These are phyloP conservation scores for Cercospora zeina DNA, from an alignment of 2,329 filamentous ascomycete species.

Conservation along the genomic window DNA sequence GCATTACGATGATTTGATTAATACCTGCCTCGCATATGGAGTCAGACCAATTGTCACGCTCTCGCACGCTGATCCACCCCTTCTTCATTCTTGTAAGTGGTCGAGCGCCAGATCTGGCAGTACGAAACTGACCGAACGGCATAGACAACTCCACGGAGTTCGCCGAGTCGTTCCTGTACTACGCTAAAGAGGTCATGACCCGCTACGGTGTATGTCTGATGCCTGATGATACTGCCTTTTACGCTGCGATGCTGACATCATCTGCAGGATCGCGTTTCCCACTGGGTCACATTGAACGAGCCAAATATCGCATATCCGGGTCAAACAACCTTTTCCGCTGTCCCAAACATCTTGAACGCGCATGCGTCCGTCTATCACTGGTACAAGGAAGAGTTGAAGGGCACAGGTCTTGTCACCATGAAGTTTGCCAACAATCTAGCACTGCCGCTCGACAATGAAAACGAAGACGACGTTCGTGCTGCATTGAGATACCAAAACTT, in stretches of 20 bases:
- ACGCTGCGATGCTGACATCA: not conserved
- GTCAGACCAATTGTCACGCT: constrained; percentile 51
- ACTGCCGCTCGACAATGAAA: constrained; percentile 42
- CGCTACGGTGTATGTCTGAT: constrained; percentile 44
- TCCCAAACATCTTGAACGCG: constrained; percentile 35
- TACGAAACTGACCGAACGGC: not conserved
- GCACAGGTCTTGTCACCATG: constrained; percentile 52
- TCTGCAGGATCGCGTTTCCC: constrained; percentile 24
- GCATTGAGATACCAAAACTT: constrained; percentile 48
- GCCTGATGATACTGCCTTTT: constrained; percentile 29
- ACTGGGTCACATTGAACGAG: constrained; percentile 49
- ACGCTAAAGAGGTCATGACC: constrained; percentile 44
- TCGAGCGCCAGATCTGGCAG: not conserved
- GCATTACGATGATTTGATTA: constrained; percentile 54
- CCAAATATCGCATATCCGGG: constrained; percentile 32
- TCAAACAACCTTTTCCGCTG: constrained; percentile 34
- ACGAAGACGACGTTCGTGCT: constrained; percentile 48
- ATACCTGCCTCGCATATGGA: constrained; percentile 46
- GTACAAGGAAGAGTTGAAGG: constrained; percentile 57
- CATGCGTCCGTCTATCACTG: constrained; percentile 42
- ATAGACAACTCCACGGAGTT: constrained; percentile 33
- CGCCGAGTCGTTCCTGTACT: constrained; percentile 44
- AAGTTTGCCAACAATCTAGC: constrained; percentile 49
- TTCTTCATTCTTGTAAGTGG: constrained; percentile 36
- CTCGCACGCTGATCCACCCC: constrained; percentile 47